Evolutionary conservation across 257 asterid species (phyloP).

Genomic region (Verbascum thapsus): DNA sequence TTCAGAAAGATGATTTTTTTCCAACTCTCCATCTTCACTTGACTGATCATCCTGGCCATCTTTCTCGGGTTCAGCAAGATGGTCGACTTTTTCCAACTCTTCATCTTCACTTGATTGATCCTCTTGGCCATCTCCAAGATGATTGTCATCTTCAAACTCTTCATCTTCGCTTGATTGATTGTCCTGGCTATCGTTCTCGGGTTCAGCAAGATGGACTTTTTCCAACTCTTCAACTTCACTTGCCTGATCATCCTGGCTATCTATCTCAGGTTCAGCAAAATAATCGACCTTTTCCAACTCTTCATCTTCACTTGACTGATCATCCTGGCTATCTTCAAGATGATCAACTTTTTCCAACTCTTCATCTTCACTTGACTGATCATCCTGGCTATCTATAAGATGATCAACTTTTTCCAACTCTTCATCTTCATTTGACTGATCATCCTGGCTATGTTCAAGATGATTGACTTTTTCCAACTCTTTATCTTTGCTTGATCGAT

Average conservation of each 20-base stretch:
- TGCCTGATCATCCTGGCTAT: not conserved
- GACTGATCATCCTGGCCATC: not conserved
- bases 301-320: not conserved
- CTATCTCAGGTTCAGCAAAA: not conserved
- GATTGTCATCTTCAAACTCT: too few relatives aligned
- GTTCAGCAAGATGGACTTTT: not conserved
- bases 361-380: not conserved
- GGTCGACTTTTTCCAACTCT: too few relatives aligned
- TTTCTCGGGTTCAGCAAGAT: not conserved
- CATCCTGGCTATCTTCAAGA: constrained; percentile 5
- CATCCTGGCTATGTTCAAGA: constrained; percentile 3
- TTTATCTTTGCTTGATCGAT: constrained; percentile 18
- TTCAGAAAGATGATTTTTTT: not conserved
- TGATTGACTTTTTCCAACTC: not conserved
- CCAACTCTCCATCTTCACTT: constrained; percentile 19
- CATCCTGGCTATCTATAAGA: not conserved
- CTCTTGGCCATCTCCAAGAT: constrained; percentile 4
- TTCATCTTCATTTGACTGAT: not conserved
- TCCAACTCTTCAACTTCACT: constrained; percentile 19
- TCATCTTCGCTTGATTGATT: too few relatives aligned
- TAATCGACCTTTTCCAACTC: too few relatives aligned
- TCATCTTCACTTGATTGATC: not conserved
- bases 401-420: too few relatives aligned
- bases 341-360: too few relatives aligned
- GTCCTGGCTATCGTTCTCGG: too few relatives aligned